Percentiles rank a stretch among this genome's conserved stretches.
Evolutionary conservation across 495 filamentous ascomycete genomes (phyloP).

Genomic region (Glarea lozoyensis): DNA sequence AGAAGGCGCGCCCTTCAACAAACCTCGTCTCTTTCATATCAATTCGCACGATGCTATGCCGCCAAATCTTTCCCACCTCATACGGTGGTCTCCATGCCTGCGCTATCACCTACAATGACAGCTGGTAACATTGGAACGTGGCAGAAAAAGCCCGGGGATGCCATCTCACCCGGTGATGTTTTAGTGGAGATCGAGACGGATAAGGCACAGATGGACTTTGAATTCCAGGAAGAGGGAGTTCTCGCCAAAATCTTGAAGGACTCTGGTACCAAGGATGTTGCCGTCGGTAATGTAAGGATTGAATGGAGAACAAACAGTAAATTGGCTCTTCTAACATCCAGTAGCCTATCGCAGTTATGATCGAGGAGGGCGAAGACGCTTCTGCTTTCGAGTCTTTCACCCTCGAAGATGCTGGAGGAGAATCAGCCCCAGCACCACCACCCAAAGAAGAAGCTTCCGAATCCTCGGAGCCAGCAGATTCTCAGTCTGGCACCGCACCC

Average conservation of each 20-base stretch:
- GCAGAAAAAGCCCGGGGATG: conserved; percentile 94
- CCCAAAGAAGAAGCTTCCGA: conserved; percentile 58
- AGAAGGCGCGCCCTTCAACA: conserved; percentile 44
- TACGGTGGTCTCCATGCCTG: conserved; percentile 94
- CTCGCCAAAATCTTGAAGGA: conserved; percentile 94
- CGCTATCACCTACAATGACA: conserved; percentile 95
- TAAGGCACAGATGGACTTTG: conserved; percentile 99
- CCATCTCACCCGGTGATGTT: conserved; percentile 87
- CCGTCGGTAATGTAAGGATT: conserved; percentile 83
- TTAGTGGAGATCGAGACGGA: conserved; percentile 99
- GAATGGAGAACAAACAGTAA: conserved; percentile 14
- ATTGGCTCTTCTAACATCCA: conserved; percentile 27
- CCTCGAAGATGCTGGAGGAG: conserved; percentile 83
- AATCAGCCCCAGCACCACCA: conserved; percentile 50
- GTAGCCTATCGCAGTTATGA: conserved; percentile 91
- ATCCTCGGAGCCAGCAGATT: conserved; percentile 46
- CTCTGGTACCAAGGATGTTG: conserved; percentile 85
- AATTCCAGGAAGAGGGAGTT: conserved; percentile 97
- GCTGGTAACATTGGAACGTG: conserved; percentile 93
- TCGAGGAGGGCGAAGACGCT: conserved; percentile 83
- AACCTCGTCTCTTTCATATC: conserved; percentile 30
- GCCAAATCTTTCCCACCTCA: conserved; percentile 70
- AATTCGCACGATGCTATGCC: conserved; percentile 48
- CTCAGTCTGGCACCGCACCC: conserved; percentile 47
- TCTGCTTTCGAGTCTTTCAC: conserved; percentile 82